phyloP scores from a whole-genome alignment of 768 basidiomycete species.

The Pulveroboletus sp. region DNA sequence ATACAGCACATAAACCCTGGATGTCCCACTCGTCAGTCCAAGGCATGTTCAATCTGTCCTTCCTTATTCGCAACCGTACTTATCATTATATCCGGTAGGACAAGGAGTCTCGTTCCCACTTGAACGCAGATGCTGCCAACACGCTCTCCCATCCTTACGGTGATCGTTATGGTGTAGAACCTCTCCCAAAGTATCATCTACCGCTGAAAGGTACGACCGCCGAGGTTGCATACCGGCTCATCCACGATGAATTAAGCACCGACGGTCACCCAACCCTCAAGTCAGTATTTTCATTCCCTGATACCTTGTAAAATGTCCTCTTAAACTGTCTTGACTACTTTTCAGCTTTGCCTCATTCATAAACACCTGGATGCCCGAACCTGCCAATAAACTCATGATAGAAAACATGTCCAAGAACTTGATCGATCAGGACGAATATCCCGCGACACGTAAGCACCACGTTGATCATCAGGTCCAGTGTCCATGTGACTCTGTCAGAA shows the following conservation, averaged over 20 bases:
- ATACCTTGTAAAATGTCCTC: too few relatives aligned
- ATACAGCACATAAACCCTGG: slow-evolving; percentile 65
- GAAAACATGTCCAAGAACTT: slow-evolving; percentile 67
- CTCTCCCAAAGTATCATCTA: slow-evolving; percentile 66
- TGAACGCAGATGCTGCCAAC: slow-evolving; percentile 34
- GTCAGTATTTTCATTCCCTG: slow-evolving; percentile 3
- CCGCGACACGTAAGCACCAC: slow-evolving; percentile 41
- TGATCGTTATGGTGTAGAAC: slow-evolving; percentile 59
- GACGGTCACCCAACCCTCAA: slow-evolving; percentile 56
- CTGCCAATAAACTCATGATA: slow-evolving; percentile 50
- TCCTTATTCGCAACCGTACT: not conserved
- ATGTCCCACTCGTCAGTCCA: slow-evolving; percentile 52
- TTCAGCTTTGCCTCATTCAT: slow-evolving; percentile 57
- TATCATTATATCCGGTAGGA: slow-evolving; percentile 34
- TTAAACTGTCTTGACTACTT: slow-evolving; percentile 1
- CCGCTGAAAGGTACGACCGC: slow-evolving; percentile 55
- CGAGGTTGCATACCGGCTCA: slow-evolving; percentile 50
- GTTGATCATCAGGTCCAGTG: not conserved
- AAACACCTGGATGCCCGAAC: slow-evolving; percentile 56
- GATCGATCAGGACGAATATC: slow-evolving; percentile 69
- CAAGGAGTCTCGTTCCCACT: slow-evolving; percentile 34
- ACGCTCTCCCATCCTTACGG: slow-evolving; percentile 46
- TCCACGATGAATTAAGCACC: slow-evolving; percentile 59
- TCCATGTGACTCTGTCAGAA: slow-evolving; percentile 20
- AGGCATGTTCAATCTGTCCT: slow-evolving; percentile 32